Conservation (phyloP, 768 basidiomycete genomes). For the Trametes villosa region DNA sequence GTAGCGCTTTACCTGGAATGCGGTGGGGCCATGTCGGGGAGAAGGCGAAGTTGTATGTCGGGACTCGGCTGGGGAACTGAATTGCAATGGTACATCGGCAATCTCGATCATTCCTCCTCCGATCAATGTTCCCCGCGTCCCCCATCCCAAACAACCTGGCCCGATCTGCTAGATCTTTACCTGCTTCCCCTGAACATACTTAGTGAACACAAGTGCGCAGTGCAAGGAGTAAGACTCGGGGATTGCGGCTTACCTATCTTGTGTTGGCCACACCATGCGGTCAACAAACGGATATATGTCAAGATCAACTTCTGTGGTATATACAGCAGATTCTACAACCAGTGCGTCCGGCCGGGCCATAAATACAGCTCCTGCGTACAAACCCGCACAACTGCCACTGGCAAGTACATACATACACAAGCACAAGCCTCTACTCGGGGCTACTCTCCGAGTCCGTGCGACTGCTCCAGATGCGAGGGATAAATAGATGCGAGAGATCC, state of each 20-base stretch:
- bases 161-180: neutral
- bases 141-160: neutral
- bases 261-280: neutral
- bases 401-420: conserved; percentile 1
- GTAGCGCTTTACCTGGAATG: no score
- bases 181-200: no score
- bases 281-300: neutral
- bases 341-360: neutral
- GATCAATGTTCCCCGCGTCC: neutral
- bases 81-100: neutral
- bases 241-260: no score
- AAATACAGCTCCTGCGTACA: conserved; percentile 5
- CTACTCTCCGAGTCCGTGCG: conserved; percentile 15
- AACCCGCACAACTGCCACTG: neutral
- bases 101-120: neutral
- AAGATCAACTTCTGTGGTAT: no score
- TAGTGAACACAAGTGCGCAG: no score
- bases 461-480: conserved; percentile 6
- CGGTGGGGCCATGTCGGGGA: neutral
- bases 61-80: neutral
- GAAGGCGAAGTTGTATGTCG: neutral
- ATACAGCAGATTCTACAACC: conserved; percentile 10
- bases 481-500: conserved; percentile 9
- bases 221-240: no score
- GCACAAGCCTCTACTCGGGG: neutral